These are phyloP conservation scores for Quercus agrifolia DNA, from an alignment of 306 rosid species.

Conservation along the genomic window DNA sequence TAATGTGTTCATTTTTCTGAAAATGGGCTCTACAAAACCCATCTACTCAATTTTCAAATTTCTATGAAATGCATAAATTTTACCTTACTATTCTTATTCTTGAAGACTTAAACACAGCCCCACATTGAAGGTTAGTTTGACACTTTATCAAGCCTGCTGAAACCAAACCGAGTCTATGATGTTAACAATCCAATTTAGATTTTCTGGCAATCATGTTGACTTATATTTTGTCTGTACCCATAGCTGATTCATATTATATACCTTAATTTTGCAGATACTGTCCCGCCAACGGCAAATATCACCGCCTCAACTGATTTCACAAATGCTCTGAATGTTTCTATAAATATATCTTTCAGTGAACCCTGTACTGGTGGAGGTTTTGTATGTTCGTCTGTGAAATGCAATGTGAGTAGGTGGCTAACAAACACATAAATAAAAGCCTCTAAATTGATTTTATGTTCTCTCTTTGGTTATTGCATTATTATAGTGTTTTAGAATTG, in stretches of 20 bases:
- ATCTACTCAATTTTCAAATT: neutral
- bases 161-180: neutral
- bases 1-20: no score
- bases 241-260: neutral
- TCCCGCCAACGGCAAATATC: constrained; percentile 75
- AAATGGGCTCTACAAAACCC: neutral
- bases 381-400: no score
- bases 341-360: constrained; percentile 74
- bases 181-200: neutral
- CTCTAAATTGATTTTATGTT: no score
- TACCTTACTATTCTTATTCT: neutral
- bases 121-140: neutral
- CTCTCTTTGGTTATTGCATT: no score
- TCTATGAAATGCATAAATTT: neutral
- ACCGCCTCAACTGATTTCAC: constrained; percentile 58
- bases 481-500: no score
- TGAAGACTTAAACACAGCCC: neutral
- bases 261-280: constrained; percentile 58
- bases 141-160: neutral
- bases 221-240: neutral
- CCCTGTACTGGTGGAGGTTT: constrained; percentile 40
- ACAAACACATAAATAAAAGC: no score
- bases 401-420: no score
- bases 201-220: neutral
- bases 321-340: constrained; percentile 60